These are phyloP conservation scores for Beauveria varroae DNA, from an alignment of 2,329 filamentous ascomycete genomes.

Conservation along the genomic window DNA sequence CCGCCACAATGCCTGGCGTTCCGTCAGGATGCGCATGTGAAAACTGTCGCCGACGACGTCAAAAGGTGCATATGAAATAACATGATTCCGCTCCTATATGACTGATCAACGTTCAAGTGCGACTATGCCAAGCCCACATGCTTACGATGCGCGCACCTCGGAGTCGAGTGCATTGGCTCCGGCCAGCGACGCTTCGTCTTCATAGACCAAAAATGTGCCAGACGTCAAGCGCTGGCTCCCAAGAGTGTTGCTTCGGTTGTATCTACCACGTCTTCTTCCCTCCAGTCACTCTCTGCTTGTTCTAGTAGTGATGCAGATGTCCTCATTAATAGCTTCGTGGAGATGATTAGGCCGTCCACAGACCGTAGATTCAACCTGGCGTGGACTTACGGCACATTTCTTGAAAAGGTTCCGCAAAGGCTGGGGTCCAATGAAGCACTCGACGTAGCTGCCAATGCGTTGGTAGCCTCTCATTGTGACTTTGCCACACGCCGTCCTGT, in stretches of 20 bases:
- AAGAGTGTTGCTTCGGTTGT: neutral
- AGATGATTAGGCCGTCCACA: slow-evolving; percentile 1
- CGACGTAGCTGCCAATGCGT: neutral
- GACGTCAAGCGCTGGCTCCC: neutral
- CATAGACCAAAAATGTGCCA: slow-evolving; percentile 3
- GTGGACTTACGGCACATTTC: slow-evolving; percentile 5
- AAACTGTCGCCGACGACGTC: slow-evolving; percentile 5
- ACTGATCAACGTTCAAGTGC: slow-evolving; percentile 1
- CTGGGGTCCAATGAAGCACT: neutral
- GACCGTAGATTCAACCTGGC: slow-evolving; percentile 4
- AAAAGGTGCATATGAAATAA: slow-evolving; percentile 5
- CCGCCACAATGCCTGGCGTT: slow-evolving; percentile 2
- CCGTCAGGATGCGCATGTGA: slow-evolving; percentile 6
- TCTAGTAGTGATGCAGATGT: neutral
- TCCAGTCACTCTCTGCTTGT: neutral
- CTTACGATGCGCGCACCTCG: slow-evolving; percentile 1
- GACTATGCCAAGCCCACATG: slow-evolving; percentile 5
- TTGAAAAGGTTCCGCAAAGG: neutral
- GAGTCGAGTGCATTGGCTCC: slow-evolving; percentile 5
- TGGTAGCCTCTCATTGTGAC: neutral
- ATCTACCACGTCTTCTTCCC: neutral
- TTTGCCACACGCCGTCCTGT: slow-evolving; percentile 3
- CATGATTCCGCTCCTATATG: neutral
- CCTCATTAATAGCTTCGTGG: neutral
- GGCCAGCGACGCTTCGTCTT: slow-evolving; percentile 8